Conservation (phyloP, 1,284 basidiomycete genomes). For the Ustilago xerochloae region DNA sequence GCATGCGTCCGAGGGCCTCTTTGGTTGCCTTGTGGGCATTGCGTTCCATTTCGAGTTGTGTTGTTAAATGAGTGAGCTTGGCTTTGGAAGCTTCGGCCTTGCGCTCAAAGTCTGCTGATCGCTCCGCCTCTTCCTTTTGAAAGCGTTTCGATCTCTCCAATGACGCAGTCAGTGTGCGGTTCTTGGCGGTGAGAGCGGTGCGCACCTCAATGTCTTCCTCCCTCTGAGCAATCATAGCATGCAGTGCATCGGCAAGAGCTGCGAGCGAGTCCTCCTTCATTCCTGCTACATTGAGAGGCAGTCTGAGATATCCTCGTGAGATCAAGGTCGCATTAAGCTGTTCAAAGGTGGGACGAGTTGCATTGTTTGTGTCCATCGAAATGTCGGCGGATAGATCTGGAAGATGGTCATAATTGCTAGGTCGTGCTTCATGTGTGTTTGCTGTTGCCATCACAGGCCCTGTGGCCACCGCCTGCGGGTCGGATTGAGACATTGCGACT, state of each 20-base stretch:
- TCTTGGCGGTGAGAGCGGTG: conserved; percentile 50
- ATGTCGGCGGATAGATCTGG: conserved; percentile 38
- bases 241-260: conserved; percentile 42
- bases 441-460: background rate
- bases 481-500: conserved; percentile 1
- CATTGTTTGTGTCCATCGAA: conserved; percentile 13
- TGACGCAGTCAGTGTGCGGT: conserved; percentile 34
- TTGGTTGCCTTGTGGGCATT: conserved; percentile 48
- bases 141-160: conserved; percentile 48
- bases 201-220: conserved; percentile 55
- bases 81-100: conserved; percentile 46
- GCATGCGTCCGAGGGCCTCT: conserved; percentile 41
- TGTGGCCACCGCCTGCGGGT: background rate
- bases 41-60: conserved; percentile 33
- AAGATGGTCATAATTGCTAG: conserved; percentile 31
- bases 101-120: conserved; percentile 40
- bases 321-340: conserved; percentile 54
- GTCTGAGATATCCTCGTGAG: conserved; percentile 45
- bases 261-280: conserved; percentile 28
- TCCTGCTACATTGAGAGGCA: conserved; percentile 37
- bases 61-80: conserved; percentile 24
- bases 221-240: conserved; percentile 54
- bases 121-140: conserved; percentile 42
- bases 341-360: conserved; percentile 42
- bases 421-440: background rate